Evolutionary conservation across 371 early-diverging fungal species (phyloP).

Genomic region (Circinella umbellata): DNA sequence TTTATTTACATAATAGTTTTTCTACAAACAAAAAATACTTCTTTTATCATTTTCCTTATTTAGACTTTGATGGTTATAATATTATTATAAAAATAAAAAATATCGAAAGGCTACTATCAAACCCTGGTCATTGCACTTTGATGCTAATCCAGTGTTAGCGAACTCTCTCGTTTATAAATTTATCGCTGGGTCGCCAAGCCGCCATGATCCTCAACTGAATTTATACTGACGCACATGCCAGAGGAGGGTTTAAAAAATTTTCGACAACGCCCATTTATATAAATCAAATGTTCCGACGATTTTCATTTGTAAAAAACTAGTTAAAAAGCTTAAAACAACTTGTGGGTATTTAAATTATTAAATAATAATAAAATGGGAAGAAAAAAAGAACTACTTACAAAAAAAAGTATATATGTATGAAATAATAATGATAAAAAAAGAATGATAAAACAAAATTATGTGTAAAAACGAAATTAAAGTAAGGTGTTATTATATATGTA

Average conservation of each 20-base stretch:
- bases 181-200: slow-evolving; percentile 12
- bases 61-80: too few relatives aligned
- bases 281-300: neutral
- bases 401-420: neutral
- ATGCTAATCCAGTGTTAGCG: slow-evolving; percentile 21
- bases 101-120: slow-evolving; percentile 27
- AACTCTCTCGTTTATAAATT: slow-evolving; percentile 20
- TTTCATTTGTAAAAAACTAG: neutral
- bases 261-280: neutral
- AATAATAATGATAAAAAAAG: too few relatives aligned
- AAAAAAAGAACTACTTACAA: neutral
- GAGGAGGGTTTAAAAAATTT: neutral
- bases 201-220: neutral
- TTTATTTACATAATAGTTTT: too few relatives aligned
- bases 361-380: too few relatives aligned
- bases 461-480: too few relatives aligned
- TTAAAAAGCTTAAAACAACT: neutral
- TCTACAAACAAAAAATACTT: too few relatives aligned
- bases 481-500: too few relatives aligned
- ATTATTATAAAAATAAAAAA: neutral
- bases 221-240: neutral
- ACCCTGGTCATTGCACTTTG: slow-evolving; percentile 20
- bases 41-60: too few relatives aligned
- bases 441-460: neutral
- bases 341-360: slow-evolving; percentile 8